Evolutionary conservation across 2,329 filamentous ascomycete genomes (phyloP).

Genomic region (Acephala macrosclerotiorum): DNA sequence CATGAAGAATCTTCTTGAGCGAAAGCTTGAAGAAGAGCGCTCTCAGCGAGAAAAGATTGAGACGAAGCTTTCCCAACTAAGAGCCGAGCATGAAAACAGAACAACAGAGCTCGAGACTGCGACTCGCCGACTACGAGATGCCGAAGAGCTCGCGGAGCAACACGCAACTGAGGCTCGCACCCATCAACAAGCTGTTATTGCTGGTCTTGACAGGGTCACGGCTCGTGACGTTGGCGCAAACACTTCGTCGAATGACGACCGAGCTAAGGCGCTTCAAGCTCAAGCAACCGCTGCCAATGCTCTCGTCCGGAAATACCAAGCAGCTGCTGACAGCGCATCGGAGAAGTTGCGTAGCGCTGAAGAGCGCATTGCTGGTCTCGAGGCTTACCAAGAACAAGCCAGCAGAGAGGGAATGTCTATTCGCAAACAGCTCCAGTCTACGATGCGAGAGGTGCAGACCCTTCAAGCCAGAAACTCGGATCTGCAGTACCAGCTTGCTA

Average conservation of each 20-base stretch:
- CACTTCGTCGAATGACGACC: conserved; percentile 64
- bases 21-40: conserved; percentile 84
- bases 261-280: conserved; percentile 75
- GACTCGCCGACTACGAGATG: conserved; percentile 78
- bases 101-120: conserved; percentile 79
- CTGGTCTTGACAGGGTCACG: conserved; percentile 79
- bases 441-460: conserved; percentile 83
- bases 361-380: conserved; percentile 94
- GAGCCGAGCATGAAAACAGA: conserved; percentile 82
- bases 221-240: conserved; percentile 58
- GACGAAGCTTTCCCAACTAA: conserved; percentile 76
- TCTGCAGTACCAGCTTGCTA: conserved; percentile 81
- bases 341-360: conserved; percentile 92
- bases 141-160: conserved; percentile 87
- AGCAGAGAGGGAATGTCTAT: conserved; percentile 92
- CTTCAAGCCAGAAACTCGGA: conserved; percentile 83
- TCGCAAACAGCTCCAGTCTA: conserved; percentile 85
- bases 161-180: conserved; percentile 87
- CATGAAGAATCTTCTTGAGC: conserved; percentile 78
- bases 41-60: conserved; percentile 78
- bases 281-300: conserved; percentile 81
- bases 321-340: conserved; percentile 84
- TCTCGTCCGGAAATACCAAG: conserved; percentile 86
- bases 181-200: conserved; percentile 82
- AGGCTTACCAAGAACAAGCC: conserved; percentile 96